Evolutionary conservation across 2,329 filamentous ascomycete genomes (phyloP), one percentile per base, ranked within the genome.

Genomic region (Cladosporium sp.): DNA sequence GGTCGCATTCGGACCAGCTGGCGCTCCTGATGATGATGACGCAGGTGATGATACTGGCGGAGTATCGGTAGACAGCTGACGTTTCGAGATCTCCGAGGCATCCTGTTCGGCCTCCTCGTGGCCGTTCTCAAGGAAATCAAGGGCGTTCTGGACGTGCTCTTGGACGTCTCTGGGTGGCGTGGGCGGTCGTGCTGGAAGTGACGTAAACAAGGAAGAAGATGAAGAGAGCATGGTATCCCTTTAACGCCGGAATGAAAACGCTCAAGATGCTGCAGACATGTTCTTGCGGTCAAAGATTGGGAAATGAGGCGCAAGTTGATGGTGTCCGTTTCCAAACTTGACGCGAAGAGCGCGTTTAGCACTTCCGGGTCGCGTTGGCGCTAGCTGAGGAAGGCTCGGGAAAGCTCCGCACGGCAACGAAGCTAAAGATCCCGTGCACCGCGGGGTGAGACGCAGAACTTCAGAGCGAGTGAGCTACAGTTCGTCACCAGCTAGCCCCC

Each of bases 121-220:
- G 62, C 75, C 71, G 65, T 76, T 78, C 38, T 80, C 73, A 36
- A 83, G 77, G 68, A 82, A 83, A 18, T 78, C 72, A 28, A 81
- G 72, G 57, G 77, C 78, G 65, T 79, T 78, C 69, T 80, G 74
- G 57, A 80, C 72, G 55, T 71, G 73, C 67, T 72, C 70, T 34
- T 78, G 67, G 66, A 78, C 66, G 63, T 81, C 83, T 78, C 81
- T 82, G 44, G 85, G 85, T 70, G 85, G 85, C 72, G 84, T 87
- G 21, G 85, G 85, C 68, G 84, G 85, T 72, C 83, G 83, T 75
- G 79, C 77, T 72, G 83, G 80, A 70, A 86, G 77, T 49, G 44
- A 57, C 21, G 24, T 55, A 32, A 65, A 59, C 24, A 59, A 44
- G 4, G 63, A 59, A 30, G 67, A 52, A 32, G 64, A 63, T 49